phyloP scores from a whole-genome alignment of 108 stramenopile species.

The Fistulifera pelliculosa region DNA sequence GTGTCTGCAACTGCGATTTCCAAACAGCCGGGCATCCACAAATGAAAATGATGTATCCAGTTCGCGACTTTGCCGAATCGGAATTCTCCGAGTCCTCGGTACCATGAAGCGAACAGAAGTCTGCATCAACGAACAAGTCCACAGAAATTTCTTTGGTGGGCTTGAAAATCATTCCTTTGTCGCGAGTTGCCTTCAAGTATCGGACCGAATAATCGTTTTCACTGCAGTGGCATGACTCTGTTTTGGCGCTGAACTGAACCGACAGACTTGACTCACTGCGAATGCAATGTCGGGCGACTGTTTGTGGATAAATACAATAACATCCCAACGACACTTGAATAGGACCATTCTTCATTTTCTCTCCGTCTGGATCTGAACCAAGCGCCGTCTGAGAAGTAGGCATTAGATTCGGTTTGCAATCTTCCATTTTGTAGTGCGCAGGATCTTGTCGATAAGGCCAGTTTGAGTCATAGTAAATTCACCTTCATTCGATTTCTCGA shows the following conservation, averaged over 20 bases:
- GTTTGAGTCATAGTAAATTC: conserved; percentile 21
- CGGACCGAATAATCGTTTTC: conserved; percentile 34
- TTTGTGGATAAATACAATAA: conserved; percentile 30
- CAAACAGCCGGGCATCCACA: conserved; percentile 31
- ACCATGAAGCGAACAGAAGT: conserved; percentile 29
- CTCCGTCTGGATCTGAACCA: conserved; percentile 24
- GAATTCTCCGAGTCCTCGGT: conserved; percentile 12
- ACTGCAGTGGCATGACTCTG: conserved; percentile 34
- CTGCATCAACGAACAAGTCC: conserved; percentile 36
- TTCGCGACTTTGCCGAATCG: conserved; percentile 26
- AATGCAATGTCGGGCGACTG: conserved; percentile 30
- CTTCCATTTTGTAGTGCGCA: conserved; percentile 30
- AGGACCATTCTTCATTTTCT: conserved; percentile 27
- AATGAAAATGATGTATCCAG: conserved; percentile 31
- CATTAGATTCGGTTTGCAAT: conserved; percentile 18
- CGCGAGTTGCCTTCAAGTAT: conserved; percentile 29
- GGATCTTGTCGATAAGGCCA: conserved; percentile 36
- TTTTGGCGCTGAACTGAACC: conserved; percentile 24
- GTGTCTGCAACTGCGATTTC: conserved; percentile 27
- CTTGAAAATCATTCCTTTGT: conserved; percentile 31
- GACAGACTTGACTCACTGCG: conserved; percentile 34
- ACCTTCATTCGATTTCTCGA: neutral
- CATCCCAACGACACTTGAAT: conserved; percentile 36
- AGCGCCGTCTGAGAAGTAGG: conserved; percentile 25
- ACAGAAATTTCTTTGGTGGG: conserved; percentile 14